Conservation (phyloP, 805 yeast genomes). For the Yamadazyma paraphyllophila region DNA sequence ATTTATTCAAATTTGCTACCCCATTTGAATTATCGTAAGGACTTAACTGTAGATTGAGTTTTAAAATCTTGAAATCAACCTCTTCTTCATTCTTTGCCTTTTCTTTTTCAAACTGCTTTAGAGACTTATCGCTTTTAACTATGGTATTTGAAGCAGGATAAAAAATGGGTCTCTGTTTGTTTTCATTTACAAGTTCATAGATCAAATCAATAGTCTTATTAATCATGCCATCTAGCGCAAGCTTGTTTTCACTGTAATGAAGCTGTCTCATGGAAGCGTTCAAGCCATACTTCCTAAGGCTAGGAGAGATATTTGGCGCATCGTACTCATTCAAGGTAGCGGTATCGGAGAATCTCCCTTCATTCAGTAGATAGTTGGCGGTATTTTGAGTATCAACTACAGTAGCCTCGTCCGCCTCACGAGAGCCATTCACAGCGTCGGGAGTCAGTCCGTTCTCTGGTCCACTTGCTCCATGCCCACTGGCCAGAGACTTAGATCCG, state of each 20-base stretch:
- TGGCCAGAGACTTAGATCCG: not conserved
- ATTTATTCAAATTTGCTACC: constrained; percentile 59
- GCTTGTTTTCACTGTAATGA: constrained; percentile 71
- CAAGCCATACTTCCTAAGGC: constrained; percentile 20
- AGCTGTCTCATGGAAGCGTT: constrained; percentile 66
- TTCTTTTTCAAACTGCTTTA: constrained; percentile 12
- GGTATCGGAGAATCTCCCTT: constrained; percentile 24
- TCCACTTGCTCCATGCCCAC: not conserved
- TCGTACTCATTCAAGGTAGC: constrained; percentile 27
- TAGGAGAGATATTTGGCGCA: constrained; percentile 14
- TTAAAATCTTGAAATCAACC: constrained; percentile 56
- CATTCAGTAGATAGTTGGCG: constrained; percentile 30
- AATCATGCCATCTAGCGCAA: constrained; percentile 62
- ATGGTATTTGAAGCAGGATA: constrained; percentile 46
- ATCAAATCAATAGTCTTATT: constrained; percentile 51
- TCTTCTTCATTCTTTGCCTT: constrained; percentile 7
- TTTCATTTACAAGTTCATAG: constrained; percentile 52
- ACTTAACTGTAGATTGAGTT: constrained; percentile 56
- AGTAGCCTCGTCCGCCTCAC: constrained; percentile 11
- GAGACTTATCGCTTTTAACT: constrained; percentile 8
- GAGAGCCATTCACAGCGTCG: no score
- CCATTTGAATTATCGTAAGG: constrained; percentile 32
- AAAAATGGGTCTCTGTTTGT: constrained; percentile 57
- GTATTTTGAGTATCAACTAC: constrained; percentile 13
- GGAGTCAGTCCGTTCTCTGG: no score